Base-by-base conservation (phyloP, 1,284 basidiomycete species). In the Vanrija sp. region DNA sequence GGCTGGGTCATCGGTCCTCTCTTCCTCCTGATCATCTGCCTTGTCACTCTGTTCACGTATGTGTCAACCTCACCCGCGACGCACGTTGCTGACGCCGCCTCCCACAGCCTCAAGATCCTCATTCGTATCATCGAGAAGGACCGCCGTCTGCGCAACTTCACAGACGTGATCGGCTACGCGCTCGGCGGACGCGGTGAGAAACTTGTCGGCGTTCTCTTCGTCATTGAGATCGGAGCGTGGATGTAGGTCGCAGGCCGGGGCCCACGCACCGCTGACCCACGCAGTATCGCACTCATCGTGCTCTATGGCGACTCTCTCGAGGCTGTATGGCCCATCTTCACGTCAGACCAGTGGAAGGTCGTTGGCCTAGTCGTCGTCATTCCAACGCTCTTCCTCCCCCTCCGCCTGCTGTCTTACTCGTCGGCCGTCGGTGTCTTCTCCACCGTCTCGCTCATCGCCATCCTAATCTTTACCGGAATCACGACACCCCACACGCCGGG, bases 321-420 rank as follows among this genome's bases (percentile, higher is more conserved):
- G 66, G 82, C 83, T 6, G 80, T 94, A 51, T 78, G 86, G 58
- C 90, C 90, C 6, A 52, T 62, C 7, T 83, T 86, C 68, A 84
- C 88, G 2, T 74, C 84, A 7, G 80, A 84, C 66, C 80, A 85
- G 2, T 94, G 89, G 79, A 95, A 95, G 72, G 43, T 89, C 6
- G 75, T 86, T 63, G 86, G 86, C 23, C 78, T 89, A 9, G 51
- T 86, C 18, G 71, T 91, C 63, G 78, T 94, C 56, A 81, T 89
- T 39, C 91, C 92, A 5, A 88, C 87, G 1, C 83, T 88, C 40
- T 89, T 93, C 70, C 76, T 94, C 49, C 91, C 92, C 0, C 79
- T 95, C 6, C 87, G 88, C n/a, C 78, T 89, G 50, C 81, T 95
- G n/a, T 90, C 89, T 0, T 88, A 88, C 68, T 85, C 89, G 0